Evolutionary conservation across 1,139 yeast species (phyloP).

Genomic region (Sugiyamaella pinicola): DNA sequence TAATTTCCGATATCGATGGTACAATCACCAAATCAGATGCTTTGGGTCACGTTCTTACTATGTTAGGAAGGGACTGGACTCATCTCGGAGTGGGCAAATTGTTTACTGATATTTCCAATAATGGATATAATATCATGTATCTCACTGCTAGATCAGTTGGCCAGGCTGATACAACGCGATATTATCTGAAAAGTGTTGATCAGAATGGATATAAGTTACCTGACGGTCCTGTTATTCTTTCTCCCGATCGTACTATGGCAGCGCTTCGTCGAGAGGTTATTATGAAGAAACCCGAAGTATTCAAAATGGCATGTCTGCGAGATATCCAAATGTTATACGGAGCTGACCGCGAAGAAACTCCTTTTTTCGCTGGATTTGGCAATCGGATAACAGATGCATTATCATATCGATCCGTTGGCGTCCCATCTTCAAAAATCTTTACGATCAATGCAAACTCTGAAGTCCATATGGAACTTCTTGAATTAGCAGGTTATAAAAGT

Average conservation of each 20-base stretch:
- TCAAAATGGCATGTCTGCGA: slow-evolving; percentile 94
- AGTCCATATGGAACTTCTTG: slow-evolving; percentile 94
- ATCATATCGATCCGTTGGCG: slow-evolving; percentile 89
- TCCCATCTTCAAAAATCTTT: slow-evolving; percentile 92
- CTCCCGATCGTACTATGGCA: slow-evolving; percentile 97
- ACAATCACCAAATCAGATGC: slow-evolving; percentile 98
- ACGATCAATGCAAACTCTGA: slow-evolving; percentile 97
- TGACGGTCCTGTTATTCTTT: slow-evolving; percentile 87
- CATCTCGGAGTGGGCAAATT: slow-evolving; percentile 93
- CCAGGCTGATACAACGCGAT: slow-evolving; percentile 89
- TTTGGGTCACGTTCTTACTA: slow-evolving; percentile 89
- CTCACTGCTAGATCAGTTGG: slow-evolving; percentile 95
- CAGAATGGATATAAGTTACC: slow-evolving; percentile 81
- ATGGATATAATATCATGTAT: slow-evolving; percentile 93
- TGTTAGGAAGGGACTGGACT: slow-evolving; percentile 98
- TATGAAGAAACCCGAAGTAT: slow-evolving; percentile 92
- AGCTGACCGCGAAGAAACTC: slow-evolving; percentile 50
- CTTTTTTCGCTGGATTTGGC: slow-evolving; percentile 98
- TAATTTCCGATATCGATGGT: slow-evolving; percentile 96
- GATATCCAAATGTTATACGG: slow-evolving; percentile 72
- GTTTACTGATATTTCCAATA: slow-evolving; percentile 78
- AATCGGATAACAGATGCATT: slow-evolving; percentile 96
- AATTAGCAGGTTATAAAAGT: slow-evolving; percentile 88
- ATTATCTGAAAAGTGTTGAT: slow-evolving; percentile 73
- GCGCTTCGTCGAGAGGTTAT: slow-evolving; percentile 91